Conservation (phyloP, 2,329 filamentous ascomycete genomes). For the Mycosphaerella sp. region DNA sequence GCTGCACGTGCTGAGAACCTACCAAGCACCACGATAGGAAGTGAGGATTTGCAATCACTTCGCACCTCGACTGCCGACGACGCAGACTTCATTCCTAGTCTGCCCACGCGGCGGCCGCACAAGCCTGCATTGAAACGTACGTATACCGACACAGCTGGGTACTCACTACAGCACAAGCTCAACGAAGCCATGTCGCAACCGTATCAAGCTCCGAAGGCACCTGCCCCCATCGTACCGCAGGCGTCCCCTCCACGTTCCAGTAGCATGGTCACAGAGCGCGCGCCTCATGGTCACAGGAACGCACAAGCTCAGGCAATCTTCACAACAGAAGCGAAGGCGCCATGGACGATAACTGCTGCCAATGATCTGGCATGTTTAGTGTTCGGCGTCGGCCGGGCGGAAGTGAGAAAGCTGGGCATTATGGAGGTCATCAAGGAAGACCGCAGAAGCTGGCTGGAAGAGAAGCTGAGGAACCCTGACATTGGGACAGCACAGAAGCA, state of each 20-base stretch:
- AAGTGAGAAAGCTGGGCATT: conserved; percentile 91
- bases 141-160: conserved; percentile 72
- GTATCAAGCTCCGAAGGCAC: conserved; percentile 56
- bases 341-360: conserved; percentile 93
- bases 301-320: conserved; percentile 97
- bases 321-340: conserved; percentile 81
- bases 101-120: conserved; percentile 40
- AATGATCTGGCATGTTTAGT: conserved; percentile 95
- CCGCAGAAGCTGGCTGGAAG: conserved; percentile 79
- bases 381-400: conserved; percentile 97
- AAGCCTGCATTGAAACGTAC: conserved; percentile 63
- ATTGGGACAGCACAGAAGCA: conserved; percentile 27
- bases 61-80: conserved; percentile 15
- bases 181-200: conserved; percentile 80
- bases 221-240: conserved; percentile 34
- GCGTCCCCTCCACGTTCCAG: conserved; percentile 29
- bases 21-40: conserved; percentile 11
- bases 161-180: conserved; percentile 72
- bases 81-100: conserved; percentile 21
- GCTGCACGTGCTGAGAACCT: conserved; percentile 3
- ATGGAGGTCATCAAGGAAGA: conserved; percentile 91
- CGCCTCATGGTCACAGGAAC: conserved; percentile 75
- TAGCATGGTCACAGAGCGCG: conserved; percentile 34
- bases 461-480: conserved; percentile 65
- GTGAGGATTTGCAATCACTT: conserved; percentile 8